Evolutionary conservation across 345 rosid genomes (phyloP).

Genomic region (Eucalyptus marginata): DNA sequence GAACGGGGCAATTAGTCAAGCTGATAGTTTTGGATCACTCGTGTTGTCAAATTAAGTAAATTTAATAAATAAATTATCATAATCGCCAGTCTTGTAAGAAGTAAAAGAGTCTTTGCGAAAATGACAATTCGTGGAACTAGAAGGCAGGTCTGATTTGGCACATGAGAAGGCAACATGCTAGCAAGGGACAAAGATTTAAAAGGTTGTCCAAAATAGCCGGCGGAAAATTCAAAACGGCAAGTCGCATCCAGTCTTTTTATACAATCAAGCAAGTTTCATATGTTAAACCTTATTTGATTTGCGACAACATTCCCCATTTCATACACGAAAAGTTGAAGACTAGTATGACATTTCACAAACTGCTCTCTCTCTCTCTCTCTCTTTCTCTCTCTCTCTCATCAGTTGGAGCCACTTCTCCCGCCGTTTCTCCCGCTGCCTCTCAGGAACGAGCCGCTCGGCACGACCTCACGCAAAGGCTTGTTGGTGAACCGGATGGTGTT

Average conservation of each 20-base stretch:
- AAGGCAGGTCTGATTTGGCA: background rate
- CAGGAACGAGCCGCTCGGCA: conserved; percentile 46
- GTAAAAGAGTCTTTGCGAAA: background rate
- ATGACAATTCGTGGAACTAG: background rate
- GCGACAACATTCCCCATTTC: background rate
- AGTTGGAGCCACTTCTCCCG: background rate
- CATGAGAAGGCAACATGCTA: background rate
- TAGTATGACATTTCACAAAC: background rate
- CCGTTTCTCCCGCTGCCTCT: background rate
- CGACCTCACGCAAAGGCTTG: conserved; percentile 62
- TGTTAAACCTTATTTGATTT: background rate
- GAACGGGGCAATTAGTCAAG: too few species aligned
- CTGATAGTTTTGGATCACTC: too few species aligned
- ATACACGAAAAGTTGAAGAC: background rate
- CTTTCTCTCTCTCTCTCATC: background rate
- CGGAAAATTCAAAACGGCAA: background rate
- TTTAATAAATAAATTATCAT: background rate
- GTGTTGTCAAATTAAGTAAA: background rate
- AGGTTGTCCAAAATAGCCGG: background rate
- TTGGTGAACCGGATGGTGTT: conserved; percentile 66
- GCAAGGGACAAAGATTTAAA: background rate
- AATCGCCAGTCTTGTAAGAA: background rate
- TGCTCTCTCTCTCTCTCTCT: background rate
- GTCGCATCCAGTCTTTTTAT: background rate
- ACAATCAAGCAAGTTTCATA: background rate